Conservation (phyloP, 1,139 yeast species). For the Yarrowia galli region DNA sequence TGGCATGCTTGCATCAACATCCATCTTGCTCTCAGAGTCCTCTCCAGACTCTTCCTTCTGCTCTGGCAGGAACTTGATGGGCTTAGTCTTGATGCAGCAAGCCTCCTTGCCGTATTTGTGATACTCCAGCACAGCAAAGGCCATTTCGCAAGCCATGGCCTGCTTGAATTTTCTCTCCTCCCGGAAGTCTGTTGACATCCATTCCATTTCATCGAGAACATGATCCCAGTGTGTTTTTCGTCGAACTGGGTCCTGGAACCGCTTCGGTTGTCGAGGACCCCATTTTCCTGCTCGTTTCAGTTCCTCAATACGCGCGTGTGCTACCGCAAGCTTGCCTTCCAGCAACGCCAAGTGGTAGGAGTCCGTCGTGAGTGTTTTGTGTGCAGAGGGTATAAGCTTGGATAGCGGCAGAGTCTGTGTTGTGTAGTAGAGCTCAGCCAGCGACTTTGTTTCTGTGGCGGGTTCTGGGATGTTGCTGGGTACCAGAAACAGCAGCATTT, state of each 20-base stretch:
- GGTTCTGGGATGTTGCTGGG: conserved; percentile 52
- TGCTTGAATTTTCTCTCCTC: conserved; percentile 74
- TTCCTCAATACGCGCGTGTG: conserved; percentile 91
- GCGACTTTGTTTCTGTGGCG: conserved; percentile 55
- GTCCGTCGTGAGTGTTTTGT: conserved; percentile 83
- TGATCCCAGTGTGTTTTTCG: conserved; percentile 72
- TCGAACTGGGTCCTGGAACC: conserved; percentile 71
- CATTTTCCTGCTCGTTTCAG: conserved; percentile 85
- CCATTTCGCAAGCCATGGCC: conserved; percentile 71
- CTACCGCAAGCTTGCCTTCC: conserved; percentile 95
- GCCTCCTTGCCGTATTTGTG: conserved; percentile 77
- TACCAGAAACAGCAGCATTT: conserved; percentile 48
- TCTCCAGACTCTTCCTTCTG: conserved; percentile 14
- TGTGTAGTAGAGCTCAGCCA: conserved; percentile 84
- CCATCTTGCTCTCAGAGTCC: conserved; percentile 39
- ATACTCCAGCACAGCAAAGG: conserved; percentile 76
- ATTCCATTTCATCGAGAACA: conserved; percentile 76
- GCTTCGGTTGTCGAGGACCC: conserved; percentile 87
- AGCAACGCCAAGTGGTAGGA: conserved; percentile 82
- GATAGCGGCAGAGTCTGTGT: conserved; percentile 88
- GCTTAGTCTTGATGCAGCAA: conserved; percentile 60
- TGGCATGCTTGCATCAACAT: conserved; percentile 40
- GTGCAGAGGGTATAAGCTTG: conserved; percentile 81
- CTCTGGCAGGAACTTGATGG: conserved; percentile 49
- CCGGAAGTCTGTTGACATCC: conserved; percentile 83